Evolutionary conservation across 495 filamentous ascomycete genomes (phyloP).

Genomic region (Daldinia decipiens): DNA sequence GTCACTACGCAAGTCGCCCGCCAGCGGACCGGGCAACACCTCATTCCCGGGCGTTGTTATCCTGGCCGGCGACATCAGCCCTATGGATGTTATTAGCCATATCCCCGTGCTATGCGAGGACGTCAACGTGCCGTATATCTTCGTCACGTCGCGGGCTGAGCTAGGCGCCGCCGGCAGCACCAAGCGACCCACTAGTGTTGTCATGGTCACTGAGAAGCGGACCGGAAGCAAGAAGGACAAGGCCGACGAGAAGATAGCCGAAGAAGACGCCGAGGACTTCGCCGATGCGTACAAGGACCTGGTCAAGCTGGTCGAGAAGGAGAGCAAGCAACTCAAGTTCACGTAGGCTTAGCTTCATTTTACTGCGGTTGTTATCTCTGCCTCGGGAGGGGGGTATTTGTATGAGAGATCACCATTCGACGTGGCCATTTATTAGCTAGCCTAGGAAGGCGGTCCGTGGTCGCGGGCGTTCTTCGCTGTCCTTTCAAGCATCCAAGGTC

Average conservation of each 20-base stretch:
- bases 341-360: constrained; percentile 11
- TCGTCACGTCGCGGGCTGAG: constrained; percentile 85
- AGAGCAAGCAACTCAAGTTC: constrained; percentile 57
- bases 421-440: background rate
- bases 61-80: constrained; percentile 95
- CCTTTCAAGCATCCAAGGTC: constrained; percentile 25
- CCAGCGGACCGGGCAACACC: constrained; percentile 62
- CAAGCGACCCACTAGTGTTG: constrained; percentile 94
- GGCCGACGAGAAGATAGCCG: constrained; percentile 57
- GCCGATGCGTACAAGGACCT: constrained; percentile 76
- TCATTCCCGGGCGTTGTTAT: constrained; percentile 79
- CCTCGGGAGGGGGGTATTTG: background rate
- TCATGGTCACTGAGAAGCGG: constrained; percentile 77
- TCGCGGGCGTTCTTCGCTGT: constrained; percentile 21
- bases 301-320: constrained; percentile 78
- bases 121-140: constrained; percentile 94
- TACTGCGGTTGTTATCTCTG: background rate
- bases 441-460: constrained; percentile 3
- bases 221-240: constrained; percentile 57
- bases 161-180: constrained; percentile 90
- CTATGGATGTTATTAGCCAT: constrained; percentile 97
- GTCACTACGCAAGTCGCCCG: constrained; percentile 86
- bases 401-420: constrained; percentile 1
- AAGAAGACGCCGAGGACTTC: constrained; percentile 69
- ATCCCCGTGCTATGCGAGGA: constrained; percentile 98